These are phyloP conservation scores for Colletotrichum godetiae DNA, from an alignment of 2,329 filamentous ascomycete genomes.

Conservation along the genomic window DNA sequence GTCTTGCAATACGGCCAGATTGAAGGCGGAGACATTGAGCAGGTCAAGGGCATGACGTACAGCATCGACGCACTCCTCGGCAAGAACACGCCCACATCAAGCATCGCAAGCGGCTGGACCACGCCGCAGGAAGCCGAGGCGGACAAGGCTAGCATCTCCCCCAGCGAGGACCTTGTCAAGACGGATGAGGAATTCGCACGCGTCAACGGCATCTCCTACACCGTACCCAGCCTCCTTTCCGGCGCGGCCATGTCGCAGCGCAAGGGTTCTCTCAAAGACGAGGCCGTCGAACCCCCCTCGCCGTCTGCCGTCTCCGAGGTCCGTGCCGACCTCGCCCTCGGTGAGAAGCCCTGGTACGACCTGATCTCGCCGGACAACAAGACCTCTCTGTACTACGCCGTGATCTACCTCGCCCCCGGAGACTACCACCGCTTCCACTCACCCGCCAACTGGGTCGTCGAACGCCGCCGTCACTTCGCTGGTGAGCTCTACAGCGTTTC, in stretches of 20 bases:
- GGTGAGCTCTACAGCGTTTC: conserved; percentile 96
- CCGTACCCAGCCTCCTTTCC: conserved; percentile 86
- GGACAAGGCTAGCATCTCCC: conserved; percentile 42
- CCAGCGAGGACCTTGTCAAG: conserved; percentile 75
- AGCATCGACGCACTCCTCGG: conserved; percentile 93
- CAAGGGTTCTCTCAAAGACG: conserved; percentile 72
- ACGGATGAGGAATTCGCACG: conserved; percentile 92
- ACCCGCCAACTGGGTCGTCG: conserved; percentile 93
- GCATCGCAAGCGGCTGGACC: conserved; percentile 57
- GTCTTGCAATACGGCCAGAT: conserved; percentile 94
- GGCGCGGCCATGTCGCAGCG: conserved; percentile 65
- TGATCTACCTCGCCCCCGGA: conserved; percentile 95
- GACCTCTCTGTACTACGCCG: conserved; percentile 89
- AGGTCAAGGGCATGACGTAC: conserved; percentile 99
- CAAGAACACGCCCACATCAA: conserved; percentile 66
- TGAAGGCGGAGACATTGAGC: conserved; percentile 93
- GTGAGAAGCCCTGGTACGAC: conserved; percentile 77
- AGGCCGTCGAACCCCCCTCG: conserved; percentile 72
- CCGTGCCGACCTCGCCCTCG: conserved; percentile 81
- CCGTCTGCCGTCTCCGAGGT: conserved; percentile 85
- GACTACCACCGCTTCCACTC: conserved; percentile 99
- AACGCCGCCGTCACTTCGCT: conserved; percentile 94
- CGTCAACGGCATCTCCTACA: conserved; percentile 96
- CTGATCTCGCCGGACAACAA: conserved; percentile 70
- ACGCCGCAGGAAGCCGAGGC: conserved; percentile 41